phyloP scores from a whole-genome alignment of 2,329 filamentous ascomycete species.

The Knoxdaviesia proteae region DNA sequence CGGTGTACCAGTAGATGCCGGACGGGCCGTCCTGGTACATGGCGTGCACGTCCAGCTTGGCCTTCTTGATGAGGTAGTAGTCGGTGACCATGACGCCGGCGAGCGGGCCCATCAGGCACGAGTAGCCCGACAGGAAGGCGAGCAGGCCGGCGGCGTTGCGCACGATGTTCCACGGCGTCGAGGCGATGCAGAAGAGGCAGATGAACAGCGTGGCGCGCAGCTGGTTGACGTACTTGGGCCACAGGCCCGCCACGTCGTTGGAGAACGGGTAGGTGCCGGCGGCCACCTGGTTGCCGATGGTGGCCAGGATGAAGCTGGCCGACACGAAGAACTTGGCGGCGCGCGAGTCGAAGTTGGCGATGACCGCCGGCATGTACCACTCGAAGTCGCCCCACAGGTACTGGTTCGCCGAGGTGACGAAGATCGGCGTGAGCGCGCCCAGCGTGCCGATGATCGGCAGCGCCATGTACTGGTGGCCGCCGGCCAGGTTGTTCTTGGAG shows the following conservation, averaged over 20 bases:
- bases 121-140: conserved; percentile 13
- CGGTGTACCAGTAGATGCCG: conserved; percentile 20
- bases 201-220: conserved; percentile 4
- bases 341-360: conserved; percentile 16
- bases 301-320: conserved; percentile 27
- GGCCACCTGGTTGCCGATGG: conserved; percentile 7
- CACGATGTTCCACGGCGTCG: conserved; percentile 13
- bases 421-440: conserved; percentile 19
- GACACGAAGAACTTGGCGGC: conserved; percentile 29
- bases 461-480: conserved; percentile 4
- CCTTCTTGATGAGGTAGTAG: conserved; percentile 16
- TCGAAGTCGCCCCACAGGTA: conserved; percentile 18
- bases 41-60: conserved; percentile 17
- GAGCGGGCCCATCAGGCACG: conserved; percentile 18
- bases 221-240: conserved; percentile 4
- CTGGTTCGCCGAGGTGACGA: conserved; percentile 19
- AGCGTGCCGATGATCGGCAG: conserved; percentile 19
- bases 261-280: conserved; percentile 5
- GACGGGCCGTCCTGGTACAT: conserved; percentile 16
- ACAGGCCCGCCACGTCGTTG: conserved; percentile 5
- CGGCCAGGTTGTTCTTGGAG: conserved; percentile 3
- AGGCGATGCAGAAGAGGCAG: conserved; percentile 3
- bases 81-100: conserved; percentile 19
- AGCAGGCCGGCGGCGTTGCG: conserved; percentile 11
- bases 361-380: conserved; percentile 22